phyloP scores from a whole-genome alignment of 2,329 filamentous ascomycete species.

The Xenosphaeropsis pyriputrescens region DNA sequence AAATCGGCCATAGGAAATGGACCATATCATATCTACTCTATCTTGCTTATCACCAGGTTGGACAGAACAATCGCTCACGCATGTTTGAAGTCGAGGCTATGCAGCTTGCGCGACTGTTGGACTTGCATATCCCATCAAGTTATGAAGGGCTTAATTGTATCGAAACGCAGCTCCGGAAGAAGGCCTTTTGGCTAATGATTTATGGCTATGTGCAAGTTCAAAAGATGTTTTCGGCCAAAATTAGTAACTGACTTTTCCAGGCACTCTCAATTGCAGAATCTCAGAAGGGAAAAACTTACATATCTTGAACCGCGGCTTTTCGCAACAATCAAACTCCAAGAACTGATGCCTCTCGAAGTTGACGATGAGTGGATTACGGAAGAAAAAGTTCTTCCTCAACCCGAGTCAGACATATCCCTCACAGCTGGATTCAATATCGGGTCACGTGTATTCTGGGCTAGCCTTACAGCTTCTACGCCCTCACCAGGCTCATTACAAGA shows the following conservation, averaged over 20 bases:
- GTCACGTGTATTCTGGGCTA: constrained; percentile 15
- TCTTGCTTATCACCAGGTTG: constrained; percentile 19
- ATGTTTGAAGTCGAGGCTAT: constrained; percentile 22
- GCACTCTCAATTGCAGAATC: constrained; percentile 10
- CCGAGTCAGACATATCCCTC: constrained; percentile 8
- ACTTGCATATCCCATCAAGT: constrained; percentile 17
- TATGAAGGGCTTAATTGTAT: constrained; percentile 18
- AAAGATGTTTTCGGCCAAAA: not conserved
- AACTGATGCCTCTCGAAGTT: constrained; percentile 17
- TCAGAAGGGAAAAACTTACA: constrained; percentile 11
- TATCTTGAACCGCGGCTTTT: constrained; percentile 17
- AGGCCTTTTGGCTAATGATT: constrained; percentile 21
- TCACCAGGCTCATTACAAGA: constrained; percentile 1
- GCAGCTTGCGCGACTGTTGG: constrained; percentile 19
- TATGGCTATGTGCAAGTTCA: constrained; percentile 13
- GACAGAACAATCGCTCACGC: constrained; percentile 19
- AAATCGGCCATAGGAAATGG: constrained; percentile 15
- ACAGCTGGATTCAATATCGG: constrained; percentile 16
- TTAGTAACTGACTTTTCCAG: not conserved
- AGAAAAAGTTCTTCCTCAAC: constrained; percentile 2
- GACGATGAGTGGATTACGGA: constrained; percentile 20
- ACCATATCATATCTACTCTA: constrained; percentile 18
- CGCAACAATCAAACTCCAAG: constrained; percentile 16
- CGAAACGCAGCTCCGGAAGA: constrained; percentile 21
- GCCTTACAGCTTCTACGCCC: constrained; percentile 2